Evolutionary conservation across 345 rosid genomes (phyloP).

Genomic region (Syzygium oleosum): DNA sequence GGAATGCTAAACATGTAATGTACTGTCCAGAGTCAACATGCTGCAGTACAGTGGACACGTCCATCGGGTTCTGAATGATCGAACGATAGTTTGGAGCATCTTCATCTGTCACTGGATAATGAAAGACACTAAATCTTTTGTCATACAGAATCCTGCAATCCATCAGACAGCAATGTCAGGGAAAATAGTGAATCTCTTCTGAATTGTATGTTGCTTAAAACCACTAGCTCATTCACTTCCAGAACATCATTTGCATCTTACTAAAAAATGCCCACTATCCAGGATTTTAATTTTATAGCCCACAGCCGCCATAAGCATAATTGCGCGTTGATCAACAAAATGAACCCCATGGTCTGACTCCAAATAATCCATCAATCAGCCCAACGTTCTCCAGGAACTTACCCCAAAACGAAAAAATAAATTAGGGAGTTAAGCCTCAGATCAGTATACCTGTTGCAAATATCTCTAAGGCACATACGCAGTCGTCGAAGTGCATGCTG

Average conservation of each 20-base stretch:
- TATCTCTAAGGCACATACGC: constrained; percentile 97
- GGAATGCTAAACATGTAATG: constrained; percentile 70
- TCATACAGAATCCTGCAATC: constrained; percentile 73
- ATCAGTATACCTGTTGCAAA: constrained; percentile 79
- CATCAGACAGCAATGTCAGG: not conserved
- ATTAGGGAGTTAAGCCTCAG: not conserved
- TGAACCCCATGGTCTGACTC: not conserved
- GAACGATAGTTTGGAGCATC: constrained; percentile 94
- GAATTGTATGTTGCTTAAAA: not conserved
- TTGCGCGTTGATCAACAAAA: not conserved
- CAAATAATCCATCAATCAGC: not conserved
- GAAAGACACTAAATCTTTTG: constrained; percentile 86
- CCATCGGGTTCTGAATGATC: constrained; percentile 93
- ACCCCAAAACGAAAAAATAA: not conserved
- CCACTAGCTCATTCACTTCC: not conserved
- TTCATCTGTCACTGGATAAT: constrained; percentile 88
- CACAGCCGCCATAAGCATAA: not conserved
- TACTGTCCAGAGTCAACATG: constrained; percentile 86
- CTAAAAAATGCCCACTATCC: not conserved
- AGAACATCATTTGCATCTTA: not conserved
- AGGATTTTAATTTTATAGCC: not conserved
- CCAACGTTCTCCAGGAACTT: not conserved
- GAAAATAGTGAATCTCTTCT: not conserved
- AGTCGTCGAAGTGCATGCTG: constrained; percentile 97
- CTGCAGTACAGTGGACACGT: constrained; percentile 79